phyloP scores from a whole-genome alignment of 163 green algal species.

The Chlorella variabilis region DNA sequence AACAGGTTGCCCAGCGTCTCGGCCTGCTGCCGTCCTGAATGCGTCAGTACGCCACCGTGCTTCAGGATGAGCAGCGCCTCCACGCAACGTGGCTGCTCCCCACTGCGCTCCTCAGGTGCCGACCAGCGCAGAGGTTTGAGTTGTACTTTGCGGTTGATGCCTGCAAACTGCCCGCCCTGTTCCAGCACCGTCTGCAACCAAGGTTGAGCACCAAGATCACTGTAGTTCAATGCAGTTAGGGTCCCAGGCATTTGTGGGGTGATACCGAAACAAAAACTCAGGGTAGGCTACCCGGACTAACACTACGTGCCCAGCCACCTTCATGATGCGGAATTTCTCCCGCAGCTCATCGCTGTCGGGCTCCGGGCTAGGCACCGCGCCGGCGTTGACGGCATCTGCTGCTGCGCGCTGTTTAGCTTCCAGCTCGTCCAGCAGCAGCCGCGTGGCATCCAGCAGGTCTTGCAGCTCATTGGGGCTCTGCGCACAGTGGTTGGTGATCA shows the following conservation, averaged over 20 bases:
- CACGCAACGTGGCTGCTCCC: conserved; percentile 46
- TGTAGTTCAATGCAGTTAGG: no score
- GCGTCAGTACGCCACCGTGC: conserved; percentile 96
- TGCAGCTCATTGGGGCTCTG: conserved; percentile 90
- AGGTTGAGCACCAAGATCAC: no score
- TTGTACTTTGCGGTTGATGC: conserved; percentile 98
- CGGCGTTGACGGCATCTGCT: neutral
- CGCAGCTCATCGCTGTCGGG: conserved; percentile 71
- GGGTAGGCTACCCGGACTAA: no score
- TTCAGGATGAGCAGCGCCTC: conserved; percentile 96
- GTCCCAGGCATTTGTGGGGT: no score
- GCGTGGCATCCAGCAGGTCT: conserved; percentile 92
- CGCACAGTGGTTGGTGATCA: conserved; percentile 23
- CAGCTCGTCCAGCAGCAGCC: conserved; percentile 76
- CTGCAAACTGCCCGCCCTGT: conserved; percentile 84
- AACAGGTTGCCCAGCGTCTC: conserved; percentile 94
- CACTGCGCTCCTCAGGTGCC: conserved; percentile 42
- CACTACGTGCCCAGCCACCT: no score
- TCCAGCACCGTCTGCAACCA: conserved; percentile 86
- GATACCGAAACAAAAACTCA: no score
- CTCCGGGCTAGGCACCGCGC: conserved; percentile 2
- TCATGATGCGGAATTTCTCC: conserved; percentile 88
- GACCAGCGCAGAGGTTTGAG: conserved; percentile 89
- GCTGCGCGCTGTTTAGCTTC: conserved; percentile 33
- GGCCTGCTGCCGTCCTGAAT: conserved; percentile 90